A percentile compares a stretch with the other conserved stretches of the same genome.
phyloP scores from a whole-genome alignment of 352 stramenopile genomes.

The Pythium diclinum region DNA sequence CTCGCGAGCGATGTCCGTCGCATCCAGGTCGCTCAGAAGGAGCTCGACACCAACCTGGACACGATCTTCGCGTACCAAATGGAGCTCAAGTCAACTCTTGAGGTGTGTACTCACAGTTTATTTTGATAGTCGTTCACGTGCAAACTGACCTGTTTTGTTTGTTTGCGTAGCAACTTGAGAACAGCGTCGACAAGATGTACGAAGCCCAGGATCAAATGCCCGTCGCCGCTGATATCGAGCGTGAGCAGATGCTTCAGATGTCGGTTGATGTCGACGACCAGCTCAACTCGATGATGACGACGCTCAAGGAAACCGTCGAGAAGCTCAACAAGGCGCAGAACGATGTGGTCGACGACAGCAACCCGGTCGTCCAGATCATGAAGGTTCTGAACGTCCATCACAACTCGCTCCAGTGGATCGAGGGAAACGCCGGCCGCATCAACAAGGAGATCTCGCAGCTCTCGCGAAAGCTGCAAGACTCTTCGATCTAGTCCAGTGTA shows the following conservation, averaged over 20 bases:
- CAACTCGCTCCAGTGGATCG: conserved; percentile 86
- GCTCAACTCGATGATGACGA: conserved; percentile 84
- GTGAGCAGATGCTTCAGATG: conserved; percentile 82
- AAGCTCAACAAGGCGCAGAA: conserved; percentile 84
- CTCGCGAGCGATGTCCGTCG: conserved; percentile 78
- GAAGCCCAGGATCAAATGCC: conserved; percentile 84
- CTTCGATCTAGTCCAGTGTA: conserved; percentile 42
- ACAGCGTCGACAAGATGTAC: conserved; percentile 89
- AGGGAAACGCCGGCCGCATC: conserved; percentile 65
- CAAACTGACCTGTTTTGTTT: not conserved
- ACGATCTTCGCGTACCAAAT: conserved; percentile 89
- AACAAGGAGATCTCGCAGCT: conserved; percentile 64
- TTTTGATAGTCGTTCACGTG: not conserved
- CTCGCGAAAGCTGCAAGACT: conserved; percentile 63
- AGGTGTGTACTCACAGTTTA: conserved; percentile 35
- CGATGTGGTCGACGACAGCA: conserved; percentile 63
- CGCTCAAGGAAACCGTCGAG: conserved; percentile 84
- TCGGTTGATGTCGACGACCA: conserved; percentile 86
- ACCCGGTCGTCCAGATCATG: conserved; percentile 86
- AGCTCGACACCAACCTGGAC: conserved; percentile 83
- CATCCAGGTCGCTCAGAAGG: conserved; percentile 84
- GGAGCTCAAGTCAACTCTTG: conserved; percentile 85
- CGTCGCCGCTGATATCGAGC: conserved; percentile 79
- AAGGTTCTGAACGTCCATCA: conserved; percentile 89
- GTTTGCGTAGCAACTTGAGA: conserved; percentile 69